Conservation (phyloP, 306 rosid genomes). For the Myrica gale region DNA sequence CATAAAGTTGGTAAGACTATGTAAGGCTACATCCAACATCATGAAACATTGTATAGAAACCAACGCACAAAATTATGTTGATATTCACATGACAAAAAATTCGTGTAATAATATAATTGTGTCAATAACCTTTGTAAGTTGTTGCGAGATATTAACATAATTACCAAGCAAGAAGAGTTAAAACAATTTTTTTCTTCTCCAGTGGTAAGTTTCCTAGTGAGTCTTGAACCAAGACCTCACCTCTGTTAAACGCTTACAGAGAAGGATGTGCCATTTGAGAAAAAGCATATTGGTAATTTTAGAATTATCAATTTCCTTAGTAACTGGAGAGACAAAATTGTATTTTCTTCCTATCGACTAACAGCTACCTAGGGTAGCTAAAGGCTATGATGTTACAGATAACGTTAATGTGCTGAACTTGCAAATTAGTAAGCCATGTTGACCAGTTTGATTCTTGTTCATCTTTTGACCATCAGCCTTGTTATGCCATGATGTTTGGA, state of each 20-base stretch:
- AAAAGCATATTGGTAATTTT: not conserved
- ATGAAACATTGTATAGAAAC: not conserved
- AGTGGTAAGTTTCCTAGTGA: too few relatives aligned
- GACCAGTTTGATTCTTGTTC: not conserved
- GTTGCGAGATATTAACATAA: too few relatives aligned
- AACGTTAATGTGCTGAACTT: slow-evolving; percentile 18
- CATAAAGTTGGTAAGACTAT: slow-evolving; percentile 12
- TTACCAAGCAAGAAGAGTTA: too few relatives aligned
- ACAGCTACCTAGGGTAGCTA: not conserved
- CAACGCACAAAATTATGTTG: slow-evolving; percentile 1
- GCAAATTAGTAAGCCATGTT: not conserved
- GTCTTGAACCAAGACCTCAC: not conserved
- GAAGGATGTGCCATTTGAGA: not conserved
- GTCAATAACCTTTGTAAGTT: too few relatives aligned
- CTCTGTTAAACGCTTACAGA: not conserved
- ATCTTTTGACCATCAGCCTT: not conserved
- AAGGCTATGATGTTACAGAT: not conserved
- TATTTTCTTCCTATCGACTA: not conserved
- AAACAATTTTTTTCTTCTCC: too few relatives aligned
- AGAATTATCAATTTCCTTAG: not conserved
- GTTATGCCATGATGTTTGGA: not conserved
- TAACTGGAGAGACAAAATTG: not conserved
- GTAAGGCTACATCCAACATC: not conserved
- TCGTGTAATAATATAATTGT: too few relatives aligned
- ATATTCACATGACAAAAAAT: not conserved